Evolutionary conservation across 345 rosid genomes (phyloP).

Genomic region (Brassica cretica): DNA sequence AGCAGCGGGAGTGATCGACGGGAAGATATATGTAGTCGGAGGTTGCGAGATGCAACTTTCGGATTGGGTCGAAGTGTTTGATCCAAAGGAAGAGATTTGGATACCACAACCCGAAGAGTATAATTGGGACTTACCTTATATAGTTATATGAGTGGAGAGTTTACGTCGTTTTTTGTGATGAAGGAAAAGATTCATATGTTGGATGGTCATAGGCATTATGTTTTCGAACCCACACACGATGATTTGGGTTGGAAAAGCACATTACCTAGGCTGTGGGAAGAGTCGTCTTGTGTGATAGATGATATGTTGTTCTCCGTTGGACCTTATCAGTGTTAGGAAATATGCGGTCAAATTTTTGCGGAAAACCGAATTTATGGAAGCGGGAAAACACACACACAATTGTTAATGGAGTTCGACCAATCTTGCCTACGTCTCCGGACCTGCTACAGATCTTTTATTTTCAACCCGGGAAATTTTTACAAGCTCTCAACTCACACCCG

Average conservation of each 20-base stretch:
- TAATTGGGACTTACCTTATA: neutral
- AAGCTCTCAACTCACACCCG: too few species aligned
- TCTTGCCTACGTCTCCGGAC: too few species aligned
- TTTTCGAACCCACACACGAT: neutral
- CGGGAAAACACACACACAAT: too few species aligned
- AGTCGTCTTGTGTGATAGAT: neutral
- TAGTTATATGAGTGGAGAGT: neutral
- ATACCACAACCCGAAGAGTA: too few species aligned
- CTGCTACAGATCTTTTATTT: too few species aligned
- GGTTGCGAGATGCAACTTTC: neutral
- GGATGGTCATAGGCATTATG: neutral
- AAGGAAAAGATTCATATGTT: neutral
- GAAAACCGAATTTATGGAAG: too few species aligned
- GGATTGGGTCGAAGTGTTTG: neutral
- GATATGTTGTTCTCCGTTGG: neutral
- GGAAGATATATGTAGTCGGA: slow-evolving; percentile 13
- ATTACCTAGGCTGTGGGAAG: neutral
- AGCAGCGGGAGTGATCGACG: neutral
- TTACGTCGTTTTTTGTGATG: neutral
- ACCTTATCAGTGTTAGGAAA: too few species aligned
- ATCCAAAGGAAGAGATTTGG: neutral
- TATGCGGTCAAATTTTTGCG: too few species aligned
- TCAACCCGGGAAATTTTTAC: too few species aligned
- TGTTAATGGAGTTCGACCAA: too few species aligned
- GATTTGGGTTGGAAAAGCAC: neutral